Evolutionary conservation across 129 eudicot species (phyloP).

Genomic region (Ambrosia trifida): DNA sequence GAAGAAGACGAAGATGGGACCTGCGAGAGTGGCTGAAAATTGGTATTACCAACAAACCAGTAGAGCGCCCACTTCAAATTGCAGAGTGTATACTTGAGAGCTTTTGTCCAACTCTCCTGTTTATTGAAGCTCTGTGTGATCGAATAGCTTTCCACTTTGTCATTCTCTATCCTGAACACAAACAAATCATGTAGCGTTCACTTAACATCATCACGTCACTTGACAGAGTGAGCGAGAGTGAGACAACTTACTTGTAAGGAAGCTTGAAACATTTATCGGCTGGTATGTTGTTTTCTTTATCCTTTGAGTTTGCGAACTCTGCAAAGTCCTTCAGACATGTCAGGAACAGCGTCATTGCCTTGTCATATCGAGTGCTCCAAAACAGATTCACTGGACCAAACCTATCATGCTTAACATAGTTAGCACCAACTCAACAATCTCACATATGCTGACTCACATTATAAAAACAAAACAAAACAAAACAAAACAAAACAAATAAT

Average conservation of each 20-base stretch:
- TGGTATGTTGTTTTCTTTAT: conserved; percentile 84
- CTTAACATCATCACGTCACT: background rate
- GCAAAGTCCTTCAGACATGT: conserved; percentile 91
- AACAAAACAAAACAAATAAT: background rate
- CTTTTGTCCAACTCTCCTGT: conserved; percentile 96
- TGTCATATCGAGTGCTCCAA: conserved; percentile 98
- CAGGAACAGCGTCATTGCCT: conserved; percentile 92
- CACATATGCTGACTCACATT: background rate
- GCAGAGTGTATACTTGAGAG: conserved; percentile 93
- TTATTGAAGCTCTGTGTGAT: conserved; percentile 95
- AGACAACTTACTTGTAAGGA: conserved; percentile 76
- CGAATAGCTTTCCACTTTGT: conserved; percentile 81
- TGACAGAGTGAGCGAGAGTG: background rate
- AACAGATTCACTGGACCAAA: conserved; percentile 95
- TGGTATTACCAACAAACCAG: conserved; percentile 93
- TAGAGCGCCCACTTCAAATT: conserved; percentile 96
- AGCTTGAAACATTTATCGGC: conserved; percentile 84
- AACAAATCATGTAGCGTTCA: background rate
- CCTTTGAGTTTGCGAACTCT: conserved; percentile 79
- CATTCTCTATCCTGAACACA: conserved; percentile 68
- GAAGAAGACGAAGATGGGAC: conserved; percentile 46
- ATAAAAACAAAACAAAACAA: background rate
- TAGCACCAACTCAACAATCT: conserved; percentile 14
- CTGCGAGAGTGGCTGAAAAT: conserved; percentile 79
- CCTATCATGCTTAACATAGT: conserved; percentile 32